Evolutionary conservation across 2,329 filamentous ascomycete species (phyloP), one percentile per base, ranked within the genome.

Genomic region (Colletotrichum aenigma): DNA sequence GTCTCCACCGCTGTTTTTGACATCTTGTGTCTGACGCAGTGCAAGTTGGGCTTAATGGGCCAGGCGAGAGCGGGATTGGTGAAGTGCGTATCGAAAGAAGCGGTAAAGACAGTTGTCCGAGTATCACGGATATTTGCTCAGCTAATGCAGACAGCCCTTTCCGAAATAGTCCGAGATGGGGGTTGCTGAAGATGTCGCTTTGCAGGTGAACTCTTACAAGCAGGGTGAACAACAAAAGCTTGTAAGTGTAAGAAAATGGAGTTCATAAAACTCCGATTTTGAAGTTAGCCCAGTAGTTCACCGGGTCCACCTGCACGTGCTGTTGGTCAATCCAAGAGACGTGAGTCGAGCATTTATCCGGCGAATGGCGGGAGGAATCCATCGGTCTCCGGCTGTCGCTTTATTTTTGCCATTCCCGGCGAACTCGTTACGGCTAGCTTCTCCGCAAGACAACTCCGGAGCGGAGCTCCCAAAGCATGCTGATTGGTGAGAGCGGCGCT

Each of bases 1-100:
- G 58, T 74, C 15, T 60, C 67, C 9, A 70, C 48, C 16, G 66
- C 26, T 9, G 58, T 74, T 9, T 74, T 52, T 4, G 71, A 64
- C 66, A 74, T 73, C 36, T 26, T 70, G 9, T 68, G 18, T 61
- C 56, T 30, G 26, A n/a, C 24, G 2, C 9, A n/a, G 15, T n/a
- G 24, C 9, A 28, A 10, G 3, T 24, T 56, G 21, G 0, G n/a
- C 0, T 24, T 15, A 1, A 3, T 55, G 52, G 3, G 2, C 52
- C n/a, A 55, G 36, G 3, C 2, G 38, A 48, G 38, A 48, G 9
- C 7, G 7, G 16, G 7, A 9, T 2, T 43, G 36, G 4, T 10
- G 3, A 3, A 43, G 2, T 43, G 16, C 7, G 36, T 2, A 43
- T 43, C 16, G 2, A 43, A n/a, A 48, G 38, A 48, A 48, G 38